phyloP scores from a whole-genome alignment of 2,329 filamentous ascomycete genomes.

The Diplodia intermedia region DNA sequence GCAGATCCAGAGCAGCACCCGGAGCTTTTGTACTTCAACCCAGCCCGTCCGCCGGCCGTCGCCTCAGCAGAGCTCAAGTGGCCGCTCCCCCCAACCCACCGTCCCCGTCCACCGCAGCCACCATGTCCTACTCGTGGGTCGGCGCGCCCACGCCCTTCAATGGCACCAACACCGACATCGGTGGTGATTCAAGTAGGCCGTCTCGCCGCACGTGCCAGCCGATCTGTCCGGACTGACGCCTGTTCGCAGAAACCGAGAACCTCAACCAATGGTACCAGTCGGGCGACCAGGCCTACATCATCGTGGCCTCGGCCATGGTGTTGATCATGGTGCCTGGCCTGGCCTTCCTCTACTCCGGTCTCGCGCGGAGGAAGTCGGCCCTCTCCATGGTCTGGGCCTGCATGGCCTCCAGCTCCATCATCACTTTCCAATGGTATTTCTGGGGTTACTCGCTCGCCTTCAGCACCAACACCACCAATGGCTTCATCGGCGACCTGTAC shows the following conservation, averaged over 20 bases:
- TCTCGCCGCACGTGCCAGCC: constrained; percentile 14
- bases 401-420: constrained; percentile 89
- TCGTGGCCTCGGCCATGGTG: constrained; percentile 89
- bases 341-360: constrained; percentile 95
- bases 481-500: constrained; percentile 88
- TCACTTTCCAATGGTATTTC: constrained; percentile 99
- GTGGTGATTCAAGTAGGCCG: constrained; percentile 78
- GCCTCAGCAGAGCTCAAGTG: background rate
- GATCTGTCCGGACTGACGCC: constrained; percentile 11
- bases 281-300: constrained; percentile 93
- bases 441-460: constrained; percentile 98
- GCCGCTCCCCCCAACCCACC: background rate
- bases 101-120: constrained; percentile 22
- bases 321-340: constrained; percentile 96
- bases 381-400: constrained; percentile 96
- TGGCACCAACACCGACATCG: constrained; percentile 65
- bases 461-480: constrained; percentile 78
- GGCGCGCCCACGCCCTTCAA: constrained; percentile 56
- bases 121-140: constrained; percentile 58
- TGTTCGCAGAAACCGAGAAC: constrained; percentile 73
- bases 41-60: background rate
- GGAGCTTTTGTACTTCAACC: constrained; percentile 20
- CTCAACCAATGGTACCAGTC: constrained; percentile 94
- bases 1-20: constrained; percentile 21
- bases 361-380: constrained; percentile 96